Percentiles rank a stretch among this genome's conserved stretches.
Conservation (phyloP, 169 alveolate genomes). For the Plasmodium cynomolgi region DNA sequence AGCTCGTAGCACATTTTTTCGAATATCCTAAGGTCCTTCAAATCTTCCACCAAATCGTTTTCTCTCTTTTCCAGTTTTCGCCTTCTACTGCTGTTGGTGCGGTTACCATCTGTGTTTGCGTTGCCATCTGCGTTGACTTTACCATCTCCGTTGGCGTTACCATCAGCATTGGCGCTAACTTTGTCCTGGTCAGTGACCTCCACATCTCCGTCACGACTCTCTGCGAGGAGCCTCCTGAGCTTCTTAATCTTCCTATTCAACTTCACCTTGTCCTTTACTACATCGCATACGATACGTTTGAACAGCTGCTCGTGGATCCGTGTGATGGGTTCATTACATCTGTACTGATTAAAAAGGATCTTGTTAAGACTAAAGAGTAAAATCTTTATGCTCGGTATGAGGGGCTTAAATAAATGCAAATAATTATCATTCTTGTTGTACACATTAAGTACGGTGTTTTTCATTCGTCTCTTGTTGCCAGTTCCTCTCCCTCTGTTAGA, state of each 20-base stretch:
- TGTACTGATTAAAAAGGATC: constrained; percentile 52
- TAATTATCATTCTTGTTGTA: constrained; percentile 45
- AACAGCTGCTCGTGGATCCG: constrained; percentile 57
- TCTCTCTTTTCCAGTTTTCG: background rate
- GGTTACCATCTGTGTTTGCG: background rate
- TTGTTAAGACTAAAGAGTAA: constrained; percentile 51
- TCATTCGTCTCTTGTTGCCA: background rate
- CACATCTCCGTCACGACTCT: background rate
- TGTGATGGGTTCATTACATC: constrained; percentile 60
- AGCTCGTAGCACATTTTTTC: constrained; percentile 60
- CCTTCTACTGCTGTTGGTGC: background rate
- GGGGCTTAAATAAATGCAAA: constrained; percentile 53
- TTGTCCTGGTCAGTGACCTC: background rate
- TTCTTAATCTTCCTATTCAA: constrained; percentile 46
- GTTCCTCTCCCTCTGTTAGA: background rate
- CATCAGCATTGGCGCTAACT: background rate
- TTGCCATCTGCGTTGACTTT: background rate
- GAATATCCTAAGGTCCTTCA: constrained; percentile 27
- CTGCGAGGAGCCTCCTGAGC: background rate
- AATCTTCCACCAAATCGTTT: constrained; percentile 21
- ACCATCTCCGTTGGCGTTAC: background rate
- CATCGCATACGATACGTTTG: constrained; percentile 46
- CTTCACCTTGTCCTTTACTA: constrained; percentile 38
- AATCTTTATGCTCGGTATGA: constrained; percentile 47
- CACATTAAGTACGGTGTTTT: constrained; percentile 10